Percentiles rank a stretch among this genome's conserved stretches.
Evolutionary conservation across 2,329 filamentous ascomycete genomes (phyloP).

Genomic region (Stachybotrys echinatus): DNA sequence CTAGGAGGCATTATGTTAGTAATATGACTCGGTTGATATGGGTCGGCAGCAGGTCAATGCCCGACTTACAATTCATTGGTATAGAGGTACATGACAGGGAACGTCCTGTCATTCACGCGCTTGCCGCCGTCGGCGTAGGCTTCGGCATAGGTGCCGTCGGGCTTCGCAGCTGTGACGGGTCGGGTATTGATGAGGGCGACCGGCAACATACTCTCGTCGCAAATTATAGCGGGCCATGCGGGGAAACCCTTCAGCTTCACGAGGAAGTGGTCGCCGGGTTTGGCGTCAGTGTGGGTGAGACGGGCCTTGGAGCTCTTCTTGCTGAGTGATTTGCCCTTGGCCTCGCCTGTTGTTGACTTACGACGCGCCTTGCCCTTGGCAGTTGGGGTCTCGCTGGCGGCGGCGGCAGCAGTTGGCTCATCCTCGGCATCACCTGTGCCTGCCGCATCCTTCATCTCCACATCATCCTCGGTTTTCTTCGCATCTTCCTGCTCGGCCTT

Average conservation of each 20-base stretch:
- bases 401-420: constrained; percentile 21
- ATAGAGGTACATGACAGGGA: constrained; percentile 88
- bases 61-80: constrained; percentile 93
- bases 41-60: background rate
- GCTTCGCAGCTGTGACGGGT: constrained; percentile 75
- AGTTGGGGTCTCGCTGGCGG: constrained; percentile 21
- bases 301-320: constrained; percentile 77
- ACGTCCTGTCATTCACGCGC: constrained; percentile 77
- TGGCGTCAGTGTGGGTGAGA: constrained; percentile 68
- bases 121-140: constrained; percentile 86
- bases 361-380: constrained; percentile 51
- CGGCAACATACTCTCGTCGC: constrained; percentile 91
- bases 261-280: constrained; percentile 88
- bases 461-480: constrained; percentile 19
- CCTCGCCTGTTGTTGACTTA: constrained; percentile 66
- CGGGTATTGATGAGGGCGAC: constrained; percentile 68
- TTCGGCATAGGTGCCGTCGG: constrained; percentile 81
- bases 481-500: constrained; percentile 16
- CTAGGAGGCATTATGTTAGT: constrained; percentile 38
- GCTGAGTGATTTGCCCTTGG: constrained; percentile 75
- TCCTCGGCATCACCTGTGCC: constrained; percentile 17
- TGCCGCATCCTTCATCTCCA: constrained; percentile 45
- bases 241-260: constrained; percentile 93
- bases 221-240: constrained; percentile 90
- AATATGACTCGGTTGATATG: constrained; percentile 6